Percentiles rank a stretch among this genome's conserved stretches.
Evolutionary conservation across 2,329 filamentous ascomycete species (phyloP).

Genomic region (Hypoxylon sp.): DNA sequence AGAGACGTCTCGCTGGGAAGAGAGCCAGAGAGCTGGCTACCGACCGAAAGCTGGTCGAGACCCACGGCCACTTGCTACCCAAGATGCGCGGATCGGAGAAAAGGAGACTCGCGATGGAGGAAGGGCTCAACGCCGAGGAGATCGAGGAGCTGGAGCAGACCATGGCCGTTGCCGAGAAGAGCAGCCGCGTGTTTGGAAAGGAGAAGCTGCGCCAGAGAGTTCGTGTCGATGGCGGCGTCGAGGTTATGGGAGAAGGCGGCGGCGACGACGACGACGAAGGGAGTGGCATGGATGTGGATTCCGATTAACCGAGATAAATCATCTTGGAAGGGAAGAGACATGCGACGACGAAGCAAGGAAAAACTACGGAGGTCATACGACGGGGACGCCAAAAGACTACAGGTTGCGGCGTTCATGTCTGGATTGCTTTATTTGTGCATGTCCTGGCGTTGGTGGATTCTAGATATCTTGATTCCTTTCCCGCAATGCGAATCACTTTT

Average conservation of each 20-base stretch:
- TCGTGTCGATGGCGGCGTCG: constrained; percentile 59
- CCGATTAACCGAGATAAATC: constrained; percentile 46
- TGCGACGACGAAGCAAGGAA: neutral
- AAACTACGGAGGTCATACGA: constrained; percentile 18
- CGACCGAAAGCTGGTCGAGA: constrained; percentile 88
- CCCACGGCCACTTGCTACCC: constrained; percentile 93
- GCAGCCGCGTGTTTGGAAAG: constrained; percentile 59
- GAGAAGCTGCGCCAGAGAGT: constrained; percentile 59
- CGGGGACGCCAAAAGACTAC: constrained; percentile 44
- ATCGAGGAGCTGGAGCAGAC: constrained; percentile 57
- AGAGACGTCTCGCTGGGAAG: constrained; percentile 92
- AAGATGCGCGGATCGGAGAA: constrained; percentile 76
- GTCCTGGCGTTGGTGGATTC: constrained; percentile 52
- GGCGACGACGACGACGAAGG: constrained; percentile 24
- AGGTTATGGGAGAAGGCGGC: constrained; percentile 58
- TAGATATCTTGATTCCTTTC: constrained; percentile 29
- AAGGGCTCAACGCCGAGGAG: constrained; percentile 54
- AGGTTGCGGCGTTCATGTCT: constrained; percentile 48
- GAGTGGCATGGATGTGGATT: constrained; percentile 61
- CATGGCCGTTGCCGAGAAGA: constrained; percentile 46
- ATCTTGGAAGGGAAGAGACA: constrained; percentile 6
- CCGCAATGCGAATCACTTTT: constrained; percentile 26
- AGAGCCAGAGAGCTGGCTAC: constrained; percentile 83
- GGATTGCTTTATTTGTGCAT: constrained; percentile 50
- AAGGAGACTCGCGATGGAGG: constrained; percentile 65